Conservation (phyloP, 768 basidiomycete species). For the Infundibulicybe gibba region DNA sequence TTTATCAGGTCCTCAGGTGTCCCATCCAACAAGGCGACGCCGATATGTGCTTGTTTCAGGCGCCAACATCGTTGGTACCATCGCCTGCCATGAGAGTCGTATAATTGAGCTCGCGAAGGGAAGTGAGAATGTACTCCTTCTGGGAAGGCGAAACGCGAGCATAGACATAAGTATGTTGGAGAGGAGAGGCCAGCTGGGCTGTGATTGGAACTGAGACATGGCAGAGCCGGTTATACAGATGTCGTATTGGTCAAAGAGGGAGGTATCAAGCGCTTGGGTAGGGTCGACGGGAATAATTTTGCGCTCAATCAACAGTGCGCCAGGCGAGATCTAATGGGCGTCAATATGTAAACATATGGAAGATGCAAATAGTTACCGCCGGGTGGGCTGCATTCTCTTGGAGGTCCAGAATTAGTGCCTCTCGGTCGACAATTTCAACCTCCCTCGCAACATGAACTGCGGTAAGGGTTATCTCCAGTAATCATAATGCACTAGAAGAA, state of each 20-base stretch:
- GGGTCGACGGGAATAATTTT: constrained; percentile 88
- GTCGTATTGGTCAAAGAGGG: constrained; percentile 84
- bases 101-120: constrained; percentile 86
- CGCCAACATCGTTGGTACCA: constrained; percentile 98
- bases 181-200: constrained; percentile 71
- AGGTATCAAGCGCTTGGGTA: constrained; percentile 67
- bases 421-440: constrained; percentile 96
- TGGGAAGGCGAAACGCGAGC: constrained; percentile 95
- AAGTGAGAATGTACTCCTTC: constrained; percentile 94
- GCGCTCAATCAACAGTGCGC: constrained; percentile 90
- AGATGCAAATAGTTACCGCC: constrained; percentile 44
- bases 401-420: constrained; percentile 88
- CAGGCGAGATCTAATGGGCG: constrained; percentile 70
- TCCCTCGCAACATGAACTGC: constrained; percentile 94
- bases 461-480: constrained; percentile 97
- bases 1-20: constrained; percentile 88
- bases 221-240: constrained; percentile 96
- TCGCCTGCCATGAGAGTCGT: constrained; percentile 97
- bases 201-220: constrained; percentile 79
- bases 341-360: background rate
- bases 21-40: constrained; percentile 81
- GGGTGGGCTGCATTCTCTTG: constrained; percentile 72
- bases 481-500: constrained; percentile 90
- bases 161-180: constrained; percentile 97
- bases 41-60: constrained; percentile 98